Evolutionary conservation across 306 rosid species (phyloP), one percentile per base, ranked within the genome.

Genomic region (Medicago arabica): DNA sequence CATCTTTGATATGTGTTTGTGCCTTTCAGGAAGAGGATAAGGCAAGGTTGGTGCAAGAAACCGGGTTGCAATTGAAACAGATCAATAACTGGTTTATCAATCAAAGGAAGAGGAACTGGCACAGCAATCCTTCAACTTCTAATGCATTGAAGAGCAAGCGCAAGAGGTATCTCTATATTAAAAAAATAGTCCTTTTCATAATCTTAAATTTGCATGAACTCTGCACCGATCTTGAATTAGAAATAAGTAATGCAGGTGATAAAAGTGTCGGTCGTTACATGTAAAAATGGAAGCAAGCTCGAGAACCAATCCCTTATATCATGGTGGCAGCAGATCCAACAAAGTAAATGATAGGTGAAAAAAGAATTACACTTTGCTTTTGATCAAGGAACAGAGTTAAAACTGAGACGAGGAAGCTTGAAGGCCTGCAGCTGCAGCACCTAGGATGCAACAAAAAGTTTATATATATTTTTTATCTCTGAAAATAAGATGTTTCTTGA

Each of bases 81-180:
- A 95, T 95, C 80, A 95, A 95, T 81, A 95, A 95, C 51, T 95
- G 99, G 99, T 95, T 95, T 85, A 95, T 95, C 78, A 95, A 95
- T 82, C 99, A 95, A 79, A 89, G 99, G 84, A 95, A 95, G 89
- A 89, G 99, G 80, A 95, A 95, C 84, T 95, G 99, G 99, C 93
- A 95, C 83, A 92, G 91, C 87, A 95, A 95, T 85, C 89, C 98
- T 64, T 95, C 99, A 31, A 88, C 96, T 75, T 95, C 99, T 7
- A 90, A 92, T 25, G 96, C 85, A 62, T 88, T 89, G 82, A 95
- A 95, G 87, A 95, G 92, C 91, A 95, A 95, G 83, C 97, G 99
- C 86, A 95, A 92, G 70, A 95, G 98, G 99, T 95, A 84, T 51
- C 55, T 50, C 0, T 49, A 16, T 21, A 11, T 4, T 0, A 15